Evolutionary conservation across 768 basidiomycete genomes (phyloP).

Genomic region (Termitomyces sp.): DNA sequence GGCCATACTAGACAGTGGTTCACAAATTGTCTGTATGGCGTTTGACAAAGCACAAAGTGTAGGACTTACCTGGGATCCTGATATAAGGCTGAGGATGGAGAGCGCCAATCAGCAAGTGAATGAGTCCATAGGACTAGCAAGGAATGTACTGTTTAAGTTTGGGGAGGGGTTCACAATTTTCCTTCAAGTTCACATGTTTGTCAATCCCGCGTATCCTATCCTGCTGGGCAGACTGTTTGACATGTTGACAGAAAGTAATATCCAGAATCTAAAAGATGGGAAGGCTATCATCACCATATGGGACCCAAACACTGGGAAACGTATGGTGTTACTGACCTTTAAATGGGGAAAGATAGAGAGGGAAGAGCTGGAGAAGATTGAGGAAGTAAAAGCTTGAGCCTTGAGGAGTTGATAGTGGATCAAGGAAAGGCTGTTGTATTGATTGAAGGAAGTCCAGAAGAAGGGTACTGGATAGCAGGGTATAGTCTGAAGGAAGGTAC

Average conservation of each 20-base stretch:
- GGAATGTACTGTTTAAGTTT: neutral
- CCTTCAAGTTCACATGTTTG: too few species aligned
- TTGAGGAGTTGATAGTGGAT: too few species aligned
- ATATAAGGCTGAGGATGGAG: neutral
- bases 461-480: too few species aligned
- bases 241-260: too few species aligned
- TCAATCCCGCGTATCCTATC: neutral
- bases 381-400: too few species aligned
- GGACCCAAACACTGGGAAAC: neutral
- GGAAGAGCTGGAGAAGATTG: too few species aligned
- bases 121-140: too few species aligned
- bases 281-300: neutral
- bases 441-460: too few species aligned
- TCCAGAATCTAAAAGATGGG: too few species aligned
- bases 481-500: too few species aligned
- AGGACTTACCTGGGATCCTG: neutral
- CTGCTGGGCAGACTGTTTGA: constrained; percentile 5
- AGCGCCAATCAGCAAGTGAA: neutral
- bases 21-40: neutral
- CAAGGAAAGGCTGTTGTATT: too few species aligned
- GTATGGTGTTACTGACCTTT: neutral
- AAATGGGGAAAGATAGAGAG: neutral
- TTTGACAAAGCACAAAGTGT: too few species aligned
- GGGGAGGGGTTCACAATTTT: constrained; percentile 14
- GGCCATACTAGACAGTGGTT: neutral